phyloP scores from a whole-genome alignment of 164 flowering plant species.

The Tetrastigma voinierianum region DNA sequence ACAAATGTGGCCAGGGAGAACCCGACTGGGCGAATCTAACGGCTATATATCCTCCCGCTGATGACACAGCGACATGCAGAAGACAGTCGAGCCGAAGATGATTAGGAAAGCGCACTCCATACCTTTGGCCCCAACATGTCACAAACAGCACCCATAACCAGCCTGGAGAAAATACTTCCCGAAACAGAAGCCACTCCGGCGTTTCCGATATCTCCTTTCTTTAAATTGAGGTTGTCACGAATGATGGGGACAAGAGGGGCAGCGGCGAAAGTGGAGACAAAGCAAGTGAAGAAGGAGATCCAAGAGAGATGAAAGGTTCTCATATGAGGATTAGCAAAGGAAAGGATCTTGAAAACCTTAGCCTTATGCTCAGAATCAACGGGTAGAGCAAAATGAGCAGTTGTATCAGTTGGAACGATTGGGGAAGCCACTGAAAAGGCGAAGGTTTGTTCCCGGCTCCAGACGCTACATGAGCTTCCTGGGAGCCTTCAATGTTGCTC shows the following conservation, averaged over 20 bases:
- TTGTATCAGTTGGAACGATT: slow-evolving; percentile 19
- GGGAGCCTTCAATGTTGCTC: slow-evolving; percentile 7
- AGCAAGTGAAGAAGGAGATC: slow-evolving; percentile 82
- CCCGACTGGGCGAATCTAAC: slow-evolving; percentile 50
- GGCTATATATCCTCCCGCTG: slow-evolving; percentile 35
- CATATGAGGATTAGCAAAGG: slow-evolving; percentile 77
- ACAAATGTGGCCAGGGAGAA: slow-evolving; percentile 84
- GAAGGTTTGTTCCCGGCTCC: slow-evolving; percentile 30
- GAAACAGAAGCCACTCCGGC: slow-evolving; percentile 86
- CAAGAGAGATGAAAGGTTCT: slow-evolving; percentile 76
- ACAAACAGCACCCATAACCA: slow-evolving; percentile 76
- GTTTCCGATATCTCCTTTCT: slow-evolving; percentile 58
- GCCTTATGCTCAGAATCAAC: slow-evolving; percentile 86
- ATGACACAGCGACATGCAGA: slow-evolving; percentile 55
- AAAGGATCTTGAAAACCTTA: slow-evolving; percentile 52
- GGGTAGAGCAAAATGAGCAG: slow-evolving; percentile 40
- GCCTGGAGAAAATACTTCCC: slow-evolving; percentile 72
- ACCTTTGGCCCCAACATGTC: slow-evolving; percentile 71
- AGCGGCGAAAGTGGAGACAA: slow-evolving; percentile 80
- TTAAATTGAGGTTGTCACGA: slow-evolving; percentile 72
- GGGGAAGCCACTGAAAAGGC: slow-evolving; percentile 29
- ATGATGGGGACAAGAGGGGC: slow-evolving; percentile 89
- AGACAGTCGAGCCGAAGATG: slow-evolving; percentile 69
- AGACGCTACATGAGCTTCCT: slow-evolving; percentile 40
- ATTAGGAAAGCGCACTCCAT: slow-evolving; percentile 63